phyloP scores from a whole-genome alignment of 768 basidiomycete genomes.

The Floccularia luteovirens region DNA sequence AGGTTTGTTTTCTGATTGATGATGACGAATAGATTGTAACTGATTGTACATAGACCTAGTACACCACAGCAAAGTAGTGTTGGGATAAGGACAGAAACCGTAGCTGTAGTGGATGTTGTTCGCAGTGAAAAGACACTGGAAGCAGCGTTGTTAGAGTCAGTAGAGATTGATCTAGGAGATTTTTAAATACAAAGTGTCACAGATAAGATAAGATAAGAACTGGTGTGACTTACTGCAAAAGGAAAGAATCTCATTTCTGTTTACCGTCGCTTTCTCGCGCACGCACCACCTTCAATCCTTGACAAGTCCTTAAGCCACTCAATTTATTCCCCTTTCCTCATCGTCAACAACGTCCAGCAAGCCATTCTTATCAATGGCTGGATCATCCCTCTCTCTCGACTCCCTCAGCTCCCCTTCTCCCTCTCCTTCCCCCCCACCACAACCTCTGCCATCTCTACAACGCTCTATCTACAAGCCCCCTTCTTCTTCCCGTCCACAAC shows the following conservation, averaged over 20 bases:
- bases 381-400: slow-evolving; percentile 57
- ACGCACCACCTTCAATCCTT: slow-evolving; percentile 2
- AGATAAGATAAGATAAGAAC: too few relatives aligned
- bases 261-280: slow-evolving; percentile 6
- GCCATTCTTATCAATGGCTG: slow-evolving; percentile 30
- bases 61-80: slow-evolving; percentile 8
- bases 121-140: slow-evolving; percentile 39
- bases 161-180: slow-evolving; percentile 76
- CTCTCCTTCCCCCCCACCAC: slow-evolving; percentile 36
- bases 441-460: slow-evolving; percentile 8
- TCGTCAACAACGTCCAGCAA: slow-evolving; percentile 6
- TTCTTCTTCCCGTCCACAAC: slow-evolving; percentile 15
- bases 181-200: too few relatives aligned
- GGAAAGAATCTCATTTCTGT: too few relatives aligned
- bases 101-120: too few relatives aligned
- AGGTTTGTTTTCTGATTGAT: slow-evolving; percentile 34
- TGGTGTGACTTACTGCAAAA: too few relatives aligned
- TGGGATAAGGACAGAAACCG: slow-evolving; percentile 11
- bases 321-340: slow-evolving; percentile 19
- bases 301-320: too few relatives aligned
- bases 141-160: slow-evolving; percentile 49
- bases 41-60: slow-evolving; percentile 15
- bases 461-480: slow-evolving; percentile 11
- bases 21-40: background rate
- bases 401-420: slow-evolving; percentile 65